Evolutionary conservation across 768 basidiomycete species (phyloP).

Genomic region (Termitomyces sp.): DNA sequence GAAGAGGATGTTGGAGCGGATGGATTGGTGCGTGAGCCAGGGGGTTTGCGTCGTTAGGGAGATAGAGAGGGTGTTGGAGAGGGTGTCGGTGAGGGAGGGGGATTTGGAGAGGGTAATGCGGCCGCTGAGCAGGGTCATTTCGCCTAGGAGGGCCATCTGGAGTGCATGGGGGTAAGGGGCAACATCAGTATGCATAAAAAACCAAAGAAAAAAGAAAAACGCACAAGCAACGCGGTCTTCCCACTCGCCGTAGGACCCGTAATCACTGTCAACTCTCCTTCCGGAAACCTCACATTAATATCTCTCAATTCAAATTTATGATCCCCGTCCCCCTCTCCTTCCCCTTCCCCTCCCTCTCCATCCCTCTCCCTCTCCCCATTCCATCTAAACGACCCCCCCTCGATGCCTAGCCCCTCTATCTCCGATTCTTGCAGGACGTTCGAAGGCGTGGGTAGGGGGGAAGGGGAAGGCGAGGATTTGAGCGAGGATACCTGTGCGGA

Average conservation of each 20-base stretch:
- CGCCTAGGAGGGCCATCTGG: conserved; percentile 70
- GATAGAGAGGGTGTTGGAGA: conserved; percentile 75
- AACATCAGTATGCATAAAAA: no score
- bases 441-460: conserved; percentile 3
- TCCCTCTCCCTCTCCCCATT: conserved; percentile 33
- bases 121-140: conserved; percentile 53
- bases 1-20: conserved; percentile 71
- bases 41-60: conserved; percentile 74
- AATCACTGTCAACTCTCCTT: conserved; percentile 65
- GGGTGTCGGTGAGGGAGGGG: conserved; percentile 56
- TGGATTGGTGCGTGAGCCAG: conserved; percentile 69
- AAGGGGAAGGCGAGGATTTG: no score
- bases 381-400: conserved; percentile 61
- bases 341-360: conserved; percentile 13
- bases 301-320: conserved; percentile 66
- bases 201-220: conserved; percentile 17
- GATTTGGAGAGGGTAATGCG: conserved; percentile 68
- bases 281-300: conserved; percentile 67
- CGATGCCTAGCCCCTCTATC: conserved; percentile 49
- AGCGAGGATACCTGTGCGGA: conserved; percentile 61
- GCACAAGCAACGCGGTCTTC: conserved; percentile 73
- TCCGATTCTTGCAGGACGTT: conserved; percentile 14
- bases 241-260: conserved; percentile 81
- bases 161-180: not conserved
- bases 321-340: not conserved